Evolutionary conservation across 2,329 filamentous ascomycete species (phyloP), one percentile per base, ranked within the genome.

Genomic region (Hymenotorrendiella dingleyae): DNA sequence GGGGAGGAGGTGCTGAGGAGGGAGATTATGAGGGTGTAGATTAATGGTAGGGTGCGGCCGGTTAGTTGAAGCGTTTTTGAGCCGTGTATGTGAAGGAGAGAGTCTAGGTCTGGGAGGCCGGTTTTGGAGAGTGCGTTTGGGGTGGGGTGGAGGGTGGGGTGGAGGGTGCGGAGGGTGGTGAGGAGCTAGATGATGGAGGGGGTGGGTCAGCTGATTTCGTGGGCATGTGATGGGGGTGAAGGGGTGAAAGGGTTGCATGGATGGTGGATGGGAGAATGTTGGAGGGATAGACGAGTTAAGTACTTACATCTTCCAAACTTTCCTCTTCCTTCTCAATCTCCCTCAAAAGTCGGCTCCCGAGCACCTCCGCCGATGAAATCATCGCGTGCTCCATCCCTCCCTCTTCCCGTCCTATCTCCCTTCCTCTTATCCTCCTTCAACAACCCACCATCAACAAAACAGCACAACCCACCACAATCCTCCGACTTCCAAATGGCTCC

Each of bases 291-390:
- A 38, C 38, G 30, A 40, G 29, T 23, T 16, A 21, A 3, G 19
- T 6, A 58, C 64, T 39, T 54, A 82, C 79, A 69, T 80, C 73
- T 56, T 82, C 76, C 29, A 82, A 63, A 57, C 65, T 79, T 46
- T 63, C 66, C 59, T 56, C 51, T 16, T 54, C 51, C n/a, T 76
- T 73, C 53, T 78, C 73, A 38, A 80, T 63, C 55, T 81, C 76
- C 3, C 62, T 65, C 36, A 83, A 59, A 42, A 81, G 42, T 45
- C 70, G 59, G 30, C 64, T 65, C 16, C 79, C 78, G 6, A 68
- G 42, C 10, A 57, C 39, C 38, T 56, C 52, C 2, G 54, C 48
- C 3, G 48, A 47, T 3, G 51, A 50, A 19, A 48, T 44, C n/a
- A 40, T 21, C 12, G 21, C 35, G 12, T 35, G 40, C 38, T 42